A percentile compares a stretch with the other conserved stretches of the same genome.
phyloP scores from a whole-genome alignment of 306 rosid genomes.

The Sechiopsis laciniata region DNA sequence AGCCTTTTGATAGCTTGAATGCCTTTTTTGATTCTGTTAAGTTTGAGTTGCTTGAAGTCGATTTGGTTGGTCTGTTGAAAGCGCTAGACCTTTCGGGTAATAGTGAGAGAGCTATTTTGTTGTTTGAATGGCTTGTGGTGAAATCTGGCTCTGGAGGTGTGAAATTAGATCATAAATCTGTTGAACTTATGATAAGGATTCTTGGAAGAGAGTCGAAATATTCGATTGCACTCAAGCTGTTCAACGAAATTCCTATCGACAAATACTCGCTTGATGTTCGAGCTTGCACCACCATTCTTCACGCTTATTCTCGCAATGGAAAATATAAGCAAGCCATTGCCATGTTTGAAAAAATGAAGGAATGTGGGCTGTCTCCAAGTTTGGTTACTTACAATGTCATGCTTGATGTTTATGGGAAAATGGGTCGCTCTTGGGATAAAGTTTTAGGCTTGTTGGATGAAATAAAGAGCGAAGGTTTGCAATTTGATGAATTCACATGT shows the following conservation, averaged over 20 bases:
- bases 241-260: conserved; percentile 68
- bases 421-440: conserved; percentile 84
- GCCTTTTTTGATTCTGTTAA: conserved; percentile 45
- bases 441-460: conserved; percentile 74
- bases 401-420: conserved; percentile 93
- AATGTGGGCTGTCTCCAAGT: conserved; percentile 63
- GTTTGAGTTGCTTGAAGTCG: conserved; percentile 59
- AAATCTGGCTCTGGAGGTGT: conserved; percentile 37
- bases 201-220: conserved; percentile 88
- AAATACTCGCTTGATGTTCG: conserved; percentile 67
- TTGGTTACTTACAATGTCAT: conserved; percentile 90
- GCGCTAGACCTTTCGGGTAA: conserved; percentile 73
- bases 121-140: conserved; percentile 70
- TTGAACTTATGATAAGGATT: conserved; percentile 69
- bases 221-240: conserved; percentile 64
- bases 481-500: conserved; percentile 85
- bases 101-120: conserved; percentile 63
- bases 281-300: conserved; percentile 72
- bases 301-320: conserved; percentile 64
- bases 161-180: conserved; percentile 55
- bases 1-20: conserved; percentile 45
- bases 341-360: conserved; percentile 65
- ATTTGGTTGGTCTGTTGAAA: conserved; percentile 60
- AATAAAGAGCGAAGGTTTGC: conserved; percentile 55
- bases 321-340: conserved; percentile 66